These are phyloP conservation scores for Zygotorulaspora sp. DNA, from an alignment of 805 yeast species.

Conservation along the genomic window DNA sequence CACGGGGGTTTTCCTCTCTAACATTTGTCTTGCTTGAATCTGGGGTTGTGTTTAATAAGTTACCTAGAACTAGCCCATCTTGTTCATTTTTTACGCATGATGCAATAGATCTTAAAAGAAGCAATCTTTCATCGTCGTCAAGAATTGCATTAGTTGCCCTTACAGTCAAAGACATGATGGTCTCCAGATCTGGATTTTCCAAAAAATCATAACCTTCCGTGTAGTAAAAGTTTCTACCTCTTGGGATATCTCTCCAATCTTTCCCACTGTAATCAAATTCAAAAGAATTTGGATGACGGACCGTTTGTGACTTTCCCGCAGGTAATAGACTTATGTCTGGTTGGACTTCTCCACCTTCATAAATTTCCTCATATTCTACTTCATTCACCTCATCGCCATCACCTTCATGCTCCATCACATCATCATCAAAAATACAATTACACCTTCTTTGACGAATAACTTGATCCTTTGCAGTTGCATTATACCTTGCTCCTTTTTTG, in stretches of 20 bases:
- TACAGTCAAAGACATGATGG: constrained; percentile 14
- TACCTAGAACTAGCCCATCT: constrained; percentile 31
- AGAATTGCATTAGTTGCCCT: constrained; percentile 22
- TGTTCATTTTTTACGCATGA: constrained; percentile 46
- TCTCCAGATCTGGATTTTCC: constrained; percentile 14
- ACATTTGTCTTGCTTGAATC: constrained; percentile 19
- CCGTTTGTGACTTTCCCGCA: constrained; percentile 27
- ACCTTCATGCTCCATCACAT: constrained; percentile 29
- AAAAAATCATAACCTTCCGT: constrained; percentile 24
- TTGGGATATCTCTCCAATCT: constrained; percentile 70
- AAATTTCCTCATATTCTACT: constrained; percentile 13
- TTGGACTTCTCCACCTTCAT: constrained; percentile 8
- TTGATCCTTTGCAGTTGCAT: constrained; percentile 13
- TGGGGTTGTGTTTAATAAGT: constrained; percentile 15
- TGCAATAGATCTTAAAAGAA: constrained; percentile 42
- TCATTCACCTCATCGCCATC: constrained; percentile 27
- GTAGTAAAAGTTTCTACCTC: constrained; percentile 49
- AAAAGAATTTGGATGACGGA: constrained; percentile 36
- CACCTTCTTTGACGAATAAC: constrained; percentile 31
- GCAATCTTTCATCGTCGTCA: constrained; percentile 13
- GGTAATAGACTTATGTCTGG: constrained; percentile 4
- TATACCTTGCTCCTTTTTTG: constrained; percentile 19
- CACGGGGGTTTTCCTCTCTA: constrained; percentile 16
- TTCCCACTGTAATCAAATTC: constrained; percentile 57
- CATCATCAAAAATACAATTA: constrained; percentile 38